Percentiles rank a stretch among this genome's conserved stretches.
Conservation (phyloP, 2,329 filamentous ascomycete species). For the Trichoderma atrobrunneum region DNA sequence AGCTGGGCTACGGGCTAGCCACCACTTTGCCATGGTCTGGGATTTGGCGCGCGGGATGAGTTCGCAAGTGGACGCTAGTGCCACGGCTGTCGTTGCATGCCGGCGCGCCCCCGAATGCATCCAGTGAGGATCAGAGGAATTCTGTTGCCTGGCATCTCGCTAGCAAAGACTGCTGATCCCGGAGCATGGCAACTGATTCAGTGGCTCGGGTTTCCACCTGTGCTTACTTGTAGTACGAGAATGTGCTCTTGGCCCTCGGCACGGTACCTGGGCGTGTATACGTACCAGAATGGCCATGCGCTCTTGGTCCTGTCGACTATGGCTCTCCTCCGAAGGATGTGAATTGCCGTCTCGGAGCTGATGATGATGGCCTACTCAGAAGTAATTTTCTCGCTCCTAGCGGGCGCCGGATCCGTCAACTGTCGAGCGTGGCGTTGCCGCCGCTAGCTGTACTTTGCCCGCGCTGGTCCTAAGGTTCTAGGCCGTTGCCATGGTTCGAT, state of each 20-base stretch:
- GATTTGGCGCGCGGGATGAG: conserved; percentile 10
- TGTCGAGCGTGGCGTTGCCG: background rate
- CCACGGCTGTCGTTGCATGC: background rate
- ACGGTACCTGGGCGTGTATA: background rate
- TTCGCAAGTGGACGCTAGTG: conserved; percentile 7
- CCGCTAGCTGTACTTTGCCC: background rate
- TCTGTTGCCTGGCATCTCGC: conserved; percentile 30
- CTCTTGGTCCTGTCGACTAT: background rate
- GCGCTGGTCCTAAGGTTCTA: background rate
- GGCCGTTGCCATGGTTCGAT: background rate
- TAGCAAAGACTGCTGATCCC: background rate
- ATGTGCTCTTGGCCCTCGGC: background rate
- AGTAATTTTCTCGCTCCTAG: background rate
- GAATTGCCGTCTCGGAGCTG: too few species aligned
- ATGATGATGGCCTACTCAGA: background rate
- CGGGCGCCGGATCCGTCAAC: background rate
- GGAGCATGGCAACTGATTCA: conserved; percentile 1
- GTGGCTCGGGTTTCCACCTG: background rate
- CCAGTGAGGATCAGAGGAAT: conserved; percentile 30
- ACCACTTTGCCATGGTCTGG: background rate
- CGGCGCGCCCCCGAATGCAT: conserved; percentile 16
- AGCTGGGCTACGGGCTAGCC: background rate
- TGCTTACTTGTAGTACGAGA: background rate
- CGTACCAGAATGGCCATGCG: background rate
- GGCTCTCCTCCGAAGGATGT: background rate